Evolutionary conservation across 2,329 filamentous ascomycete species (phyloP), one percentile per base, ranked within the genome.

Genomic region (Aspergillus pseudoterreus): DNA sequence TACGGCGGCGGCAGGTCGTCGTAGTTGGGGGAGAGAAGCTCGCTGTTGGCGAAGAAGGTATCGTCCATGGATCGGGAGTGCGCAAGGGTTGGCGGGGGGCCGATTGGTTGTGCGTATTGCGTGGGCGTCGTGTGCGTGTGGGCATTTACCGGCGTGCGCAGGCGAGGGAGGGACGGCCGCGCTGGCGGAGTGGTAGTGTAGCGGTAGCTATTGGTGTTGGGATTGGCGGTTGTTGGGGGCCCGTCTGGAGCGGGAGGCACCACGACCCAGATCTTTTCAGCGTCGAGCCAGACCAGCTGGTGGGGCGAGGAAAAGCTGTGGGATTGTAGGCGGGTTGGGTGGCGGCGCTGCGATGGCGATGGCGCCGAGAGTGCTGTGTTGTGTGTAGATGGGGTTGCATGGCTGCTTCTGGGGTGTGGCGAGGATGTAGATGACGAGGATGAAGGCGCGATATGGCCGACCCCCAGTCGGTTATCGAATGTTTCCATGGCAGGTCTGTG

Each of bases 251-350:
- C 15, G 14, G 45, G 15, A n/a, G 45, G 6, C 2, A 17, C 38
- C n/a, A 62, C 38, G n/a, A 64, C 53, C 68, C 68, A 70, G 32
- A 63, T 54, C 36, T 60, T 57, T 47, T 65, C 60, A 6, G 59
- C 54, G 11, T 70, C 67, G 1, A 64, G 45, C 68, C 68, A 71
- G 15, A 65, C 52, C 11, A 70, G 60, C 2, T 56, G 56, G 6
- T 61, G 36, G 21, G 55, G 45, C 22, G 51, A 47, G 33, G 53
- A 48, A 43, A 30, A 44, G 41, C 48, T 50, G 36, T 33, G 33
- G 2, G 52, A 38, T 21, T 54, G 50, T 12, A n/a, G 35, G 35
- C 21, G 45, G 15, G 12, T 36, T 24, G 12, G 21, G 17, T 11
- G 45, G 12, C 35, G 15, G 39, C 21, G 45, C 12, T 10, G 15